These are phyloP conservation scores for Cymbopogon flexuosus DNA, from an alignment of 202 grass and related monocot species.

Conservation along the genomic window DNA sequence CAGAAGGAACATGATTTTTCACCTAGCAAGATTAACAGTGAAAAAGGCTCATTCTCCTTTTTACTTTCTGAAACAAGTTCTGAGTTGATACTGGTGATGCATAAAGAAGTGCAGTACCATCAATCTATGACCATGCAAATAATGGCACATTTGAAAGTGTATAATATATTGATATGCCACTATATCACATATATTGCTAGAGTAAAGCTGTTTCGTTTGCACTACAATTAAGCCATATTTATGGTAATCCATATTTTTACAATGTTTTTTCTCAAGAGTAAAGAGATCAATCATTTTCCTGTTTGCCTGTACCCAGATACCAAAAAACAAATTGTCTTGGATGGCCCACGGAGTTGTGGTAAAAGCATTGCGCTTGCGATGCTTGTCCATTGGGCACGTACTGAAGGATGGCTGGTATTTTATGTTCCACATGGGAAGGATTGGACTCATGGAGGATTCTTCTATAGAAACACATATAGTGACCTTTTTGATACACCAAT, in stretches of 20 bases:
- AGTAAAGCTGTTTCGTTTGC: constrained; percentile 7
- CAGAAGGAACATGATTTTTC: not conserved
- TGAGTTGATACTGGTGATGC: not conserved
- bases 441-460: constrained; percentile 95
- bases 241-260: too few relatives aligned
- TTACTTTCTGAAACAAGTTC: not conserved
- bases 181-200: not conserved
- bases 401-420: constrained; percentile 91
- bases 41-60: not conserved
- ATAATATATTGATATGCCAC: not conserved
- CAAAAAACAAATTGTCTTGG: constrained; percentile 89
- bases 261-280: not conserved
- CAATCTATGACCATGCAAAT: not conserved
- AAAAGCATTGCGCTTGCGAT: constrained; percentile 93
- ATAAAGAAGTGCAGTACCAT: not conserved
- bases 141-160: not conserved
- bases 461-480: constrained; percentile 71
- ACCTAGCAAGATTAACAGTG: not conserved
- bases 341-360: constrained; percentile 78
- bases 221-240: too few relatives aligned
- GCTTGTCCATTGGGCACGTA: constrained; percentile 98
- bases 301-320: constrained; percentile 40
- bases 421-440: constrained; percentile 91
- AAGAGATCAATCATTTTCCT: constrained; percentile 7
- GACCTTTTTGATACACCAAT: constrained; percentile 74